Evolutionary conservation across 129 eudicot species (phyloP), one percentile per base, ranked within the genome.

Genomic region (Flaveria brownii): DNA sequence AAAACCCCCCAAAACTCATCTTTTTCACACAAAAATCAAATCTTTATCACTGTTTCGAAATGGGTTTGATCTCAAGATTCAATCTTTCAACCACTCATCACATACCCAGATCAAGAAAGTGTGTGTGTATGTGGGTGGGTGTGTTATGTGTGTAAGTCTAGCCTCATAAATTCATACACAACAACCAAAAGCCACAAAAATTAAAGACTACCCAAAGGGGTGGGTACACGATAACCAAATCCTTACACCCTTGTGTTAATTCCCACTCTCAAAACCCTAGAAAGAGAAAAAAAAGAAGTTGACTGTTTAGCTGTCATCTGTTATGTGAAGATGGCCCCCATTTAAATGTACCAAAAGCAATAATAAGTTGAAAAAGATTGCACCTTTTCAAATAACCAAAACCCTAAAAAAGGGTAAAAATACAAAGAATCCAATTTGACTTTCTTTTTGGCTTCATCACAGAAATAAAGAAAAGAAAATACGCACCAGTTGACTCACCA

Each of bases 1-100:
- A 81, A 80, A 85, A 85, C 70, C 85, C 90, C 81, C 89, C 91
- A 86, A 84, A 86, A 85, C 89, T 89, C 91, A 89, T 89, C 84
- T 66, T 76, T 36, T 36, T 14, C 50, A 13, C 16, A 30, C 28
- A 69, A 49, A 50, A 11, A 30, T 36, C 15, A 30, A 80, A 80
- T 65, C 82, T 49, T 47, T 30, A 73, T 59, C 68, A 71, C 36
- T 57, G 33, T 57, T 42, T 30, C 68, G 33, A 77, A 73, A 77
- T 59, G 69, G 74, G 74, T 68, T 52, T 51, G 71, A 69, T 73
- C 72, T 77, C 28, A 51, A 77, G 81, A 86, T 80, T 81, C 72
- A 70, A 51, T 86, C 70, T 79, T 23, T 76, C 76, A 57, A 33
- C 60, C 73, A 36, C 46, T 68, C 70, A 51, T 71, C 78, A 76